A percentile compares a stretch with the other conserved stretches of the same genome.
Evolutionary conservation across 75 land plant genomes (phyloP).

Genomic region (Chamaecyparis obtusa): DNA sequence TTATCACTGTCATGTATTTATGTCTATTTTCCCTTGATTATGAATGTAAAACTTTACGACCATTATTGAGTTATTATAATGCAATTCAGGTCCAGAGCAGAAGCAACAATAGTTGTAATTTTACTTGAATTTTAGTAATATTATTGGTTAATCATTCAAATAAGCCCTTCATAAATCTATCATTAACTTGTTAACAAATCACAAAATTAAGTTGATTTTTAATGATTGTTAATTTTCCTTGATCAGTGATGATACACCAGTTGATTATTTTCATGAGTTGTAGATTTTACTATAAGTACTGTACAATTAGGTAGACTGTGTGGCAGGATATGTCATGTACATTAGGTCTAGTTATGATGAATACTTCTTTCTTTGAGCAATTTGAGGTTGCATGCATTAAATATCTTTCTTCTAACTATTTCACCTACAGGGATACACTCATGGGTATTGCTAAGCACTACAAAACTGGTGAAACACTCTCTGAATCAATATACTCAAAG

Average conservation of each 20-base stretch:
- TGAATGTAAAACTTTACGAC: no score
- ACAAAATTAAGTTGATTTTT: no score
- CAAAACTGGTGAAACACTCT: conserved; percentile 81
- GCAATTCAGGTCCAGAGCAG: no score
- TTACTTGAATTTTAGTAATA: no score
- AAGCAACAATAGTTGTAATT: no score
- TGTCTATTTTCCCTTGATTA: no score
- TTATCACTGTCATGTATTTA: no score
- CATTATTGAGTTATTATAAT: no score
- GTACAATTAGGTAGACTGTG: not conserved
- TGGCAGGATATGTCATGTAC: not conserved
- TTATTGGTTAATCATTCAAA: no score
- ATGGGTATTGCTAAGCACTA: conserved; percentile 90
- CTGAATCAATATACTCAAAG: conserved; percentile 71
- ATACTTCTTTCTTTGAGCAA: not conserved
- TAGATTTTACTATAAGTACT: not conserved
- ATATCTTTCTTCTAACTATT: not conserved
- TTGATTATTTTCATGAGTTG: not conserved
- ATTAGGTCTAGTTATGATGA: not conserved
- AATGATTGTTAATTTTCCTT: not conserved
- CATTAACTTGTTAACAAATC: no score
- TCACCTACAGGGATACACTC: conserved; percentile 57
- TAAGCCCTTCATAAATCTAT: no score
- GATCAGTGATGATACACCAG: not conserved
- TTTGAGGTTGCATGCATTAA: not conserved